Conservation (phyloP, 2,329 filamentous ascomycete genomes). For the Cladorrhinum sp. region DNA sequence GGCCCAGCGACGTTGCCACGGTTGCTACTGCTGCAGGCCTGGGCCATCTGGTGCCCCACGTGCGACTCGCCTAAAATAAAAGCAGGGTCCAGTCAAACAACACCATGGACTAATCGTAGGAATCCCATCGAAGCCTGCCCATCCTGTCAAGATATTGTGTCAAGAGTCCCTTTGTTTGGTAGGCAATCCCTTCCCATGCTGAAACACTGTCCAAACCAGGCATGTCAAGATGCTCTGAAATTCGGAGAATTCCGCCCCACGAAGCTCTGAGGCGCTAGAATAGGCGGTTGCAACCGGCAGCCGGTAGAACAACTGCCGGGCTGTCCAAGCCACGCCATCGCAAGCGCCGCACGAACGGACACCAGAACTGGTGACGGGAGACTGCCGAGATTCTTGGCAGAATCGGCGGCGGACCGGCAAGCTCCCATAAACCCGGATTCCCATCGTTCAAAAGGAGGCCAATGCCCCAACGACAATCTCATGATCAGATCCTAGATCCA, state of each 20-base stretch:
- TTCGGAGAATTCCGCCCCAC: background rate
- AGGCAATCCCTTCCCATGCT: background rate
- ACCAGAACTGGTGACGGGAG: background rate
- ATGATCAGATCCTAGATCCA: no score
- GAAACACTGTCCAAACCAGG: background rate
- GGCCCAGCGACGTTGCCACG: background rate
- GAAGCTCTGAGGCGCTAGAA: background rate
- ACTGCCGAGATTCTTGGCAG: background rate
- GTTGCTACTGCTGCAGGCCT: background rate
- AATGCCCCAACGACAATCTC: background rate
- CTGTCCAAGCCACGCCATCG: background rate
- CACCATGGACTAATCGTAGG: no score
- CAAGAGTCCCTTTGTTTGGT: background rate
- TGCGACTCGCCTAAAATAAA: background rate
- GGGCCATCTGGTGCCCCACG: background rate
- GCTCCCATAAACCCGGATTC: no score
- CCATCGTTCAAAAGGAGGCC: background rate
- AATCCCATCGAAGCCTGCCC: background rate
- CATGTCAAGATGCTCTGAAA: no score
- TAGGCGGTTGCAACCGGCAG: background rate
- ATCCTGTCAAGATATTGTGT: background rate
- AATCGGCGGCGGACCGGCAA: background rate
- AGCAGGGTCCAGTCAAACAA: no score
- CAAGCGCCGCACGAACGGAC: background rate
- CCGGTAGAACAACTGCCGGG: background rate